Conservation (phyloP, 306 rosid genomes). For the Pachyrhizus erosus region DNA sequence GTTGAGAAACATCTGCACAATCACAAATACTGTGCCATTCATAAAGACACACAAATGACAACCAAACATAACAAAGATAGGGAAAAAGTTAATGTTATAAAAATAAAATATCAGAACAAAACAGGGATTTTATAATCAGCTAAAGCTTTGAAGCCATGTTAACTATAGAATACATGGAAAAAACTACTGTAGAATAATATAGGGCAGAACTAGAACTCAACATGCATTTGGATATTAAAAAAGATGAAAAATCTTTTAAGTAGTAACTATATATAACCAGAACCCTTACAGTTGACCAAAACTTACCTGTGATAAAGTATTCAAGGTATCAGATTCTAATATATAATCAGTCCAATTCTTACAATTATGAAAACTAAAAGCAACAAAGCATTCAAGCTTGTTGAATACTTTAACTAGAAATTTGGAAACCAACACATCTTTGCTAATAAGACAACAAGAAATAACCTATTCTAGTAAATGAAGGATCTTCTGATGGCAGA, state of each 20-base stretch:
- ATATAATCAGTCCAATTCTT: background rate
- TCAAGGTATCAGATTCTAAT: background rate
- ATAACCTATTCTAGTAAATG: slow-evolving; percentile 9
- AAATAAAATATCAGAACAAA: background rate
- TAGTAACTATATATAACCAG: slow-evolving; percentile 8
- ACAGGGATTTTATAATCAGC: background rate
- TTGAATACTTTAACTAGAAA: background rate
- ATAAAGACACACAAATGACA: slow-evolving; percentile 37
- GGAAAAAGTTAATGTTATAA: background rate
- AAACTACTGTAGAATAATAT: slow-evolving; percentile 3
- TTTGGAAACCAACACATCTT: slow-evolving; percentile 3
- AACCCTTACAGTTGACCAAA: background rate
- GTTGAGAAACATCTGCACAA: slow-evolving; percentile 89
- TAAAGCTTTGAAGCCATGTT: slow-evolving; percentile 10
- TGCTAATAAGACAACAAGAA: background rate
- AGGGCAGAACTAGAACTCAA: background rate
- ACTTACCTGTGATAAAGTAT: background rate
- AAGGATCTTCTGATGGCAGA: background rate
- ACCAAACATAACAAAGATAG: slow-evolving; percentile 21
- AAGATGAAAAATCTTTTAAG: background rate
- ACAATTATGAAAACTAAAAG: slow-evolving; percentile 17
- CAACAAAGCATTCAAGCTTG: background rate
- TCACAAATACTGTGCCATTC: slow-evolving; percentile 44
- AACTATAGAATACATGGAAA: background rate
- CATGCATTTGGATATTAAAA: slow-evolving; percentile 1